phyloP scores from a whole-genome alignment of 2,329 filamentous ascomycete species.

The Neonectria magnoliae region DNA sequence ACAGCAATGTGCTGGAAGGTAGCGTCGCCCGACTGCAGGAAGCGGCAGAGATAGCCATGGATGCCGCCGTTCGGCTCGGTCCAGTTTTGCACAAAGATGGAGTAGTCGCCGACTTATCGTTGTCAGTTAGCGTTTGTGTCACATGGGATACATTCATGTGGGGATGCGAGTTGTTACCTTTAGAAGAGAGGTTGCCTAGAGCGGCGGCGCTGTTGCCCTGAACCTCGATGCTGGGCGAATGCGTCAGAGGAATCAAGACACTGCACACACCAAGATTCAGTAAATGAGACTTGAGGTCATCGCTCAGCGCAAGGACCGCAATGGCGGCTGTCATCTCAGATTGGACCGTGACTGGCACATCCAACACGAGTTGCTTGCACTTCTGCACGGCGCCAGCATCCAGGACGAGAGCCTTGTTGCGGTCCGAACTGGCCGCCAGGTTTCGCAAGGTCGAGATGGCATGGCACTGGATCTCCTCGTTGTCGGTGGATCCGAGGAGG shows the following conservation, averaged over 20 bases:
- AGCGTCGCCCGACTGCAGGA: conserved; percentile 91
- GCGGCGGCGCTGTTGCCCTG: conserved; percentile 98
- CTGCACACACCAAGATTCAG: conserved; percentile 95
- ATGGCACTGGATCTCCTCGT: conserved; percentile 98
- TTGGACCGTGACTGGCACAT: conserved; percentile 93
- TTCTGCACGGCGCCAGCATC: conserved; percentile 98
- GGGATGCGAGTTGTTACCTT: conserved; percentile 71
- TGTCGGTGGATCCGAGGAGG: conserved; percentile 92
- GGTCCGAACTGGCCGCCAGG: conserved; percentile 93
- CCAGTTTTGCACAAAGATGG: conserved; percentile 96
- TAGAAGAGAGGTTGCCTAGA: conserved; percentile 93
- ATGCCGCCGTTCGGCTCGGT: conserved; percentile 91
- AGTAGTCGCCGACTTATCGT: conserved; percentile 90
- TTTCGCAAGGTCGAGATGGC: conserved; percentile 97
- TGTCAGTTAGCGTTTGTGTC: conserved; percentile 7
- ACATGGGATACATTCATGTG: neutral
- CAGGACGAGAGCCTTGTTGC: conserved; percentile 97
- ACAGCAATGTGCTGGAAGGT: conserved; percentile 99
- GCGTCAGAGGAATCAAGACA: conserved; percentile 92
- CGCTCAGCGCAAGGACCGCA: conserved; percentile 92
- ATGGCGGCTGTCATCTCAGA: conserved; percentile 99
- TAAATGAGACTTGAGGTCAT: conserved; percentile 92
- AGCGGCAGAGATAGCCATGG: conserved; percentile 92
- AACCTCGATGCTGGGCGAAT: conserved; percentile 95
- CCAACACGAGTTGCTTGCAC: conserved; percentile 95